phyloP scores from a whole-genome alignment of 225 moss, liverwort and hornwort species.

The Asterella californica region DNA sequence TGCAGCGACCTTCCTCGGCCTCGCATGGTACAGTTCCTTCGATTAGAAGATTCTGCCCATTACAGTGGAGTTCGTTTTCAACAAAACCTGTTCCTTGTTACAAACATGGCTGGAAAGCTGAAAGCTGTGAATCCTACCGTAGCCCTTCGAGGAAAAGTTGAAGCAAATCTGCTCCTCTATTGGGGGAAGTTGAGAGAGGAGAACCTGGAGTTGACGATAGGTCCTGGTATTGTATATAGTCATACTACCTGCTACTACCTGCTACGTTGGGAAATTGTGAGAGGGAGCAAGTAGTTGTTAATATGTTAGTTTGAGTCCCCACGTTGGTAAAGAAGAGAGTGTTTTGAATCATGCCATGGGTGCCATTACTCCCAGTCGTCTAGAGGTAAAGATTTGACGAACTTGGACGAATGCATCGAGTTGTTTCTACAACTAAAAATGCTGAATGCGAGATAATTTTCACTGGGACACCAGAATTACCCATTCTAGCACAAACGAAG shows the following conservation, averaged over 20 bases:
- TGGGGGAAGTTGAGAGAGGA: background rate
- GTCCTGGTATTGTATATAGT: constrained; percentile 38
- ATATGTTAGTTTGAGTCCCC: constrained; percentile 65
- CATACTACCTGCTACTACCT: constrained; percentile 38
- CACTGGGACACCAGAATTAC: background rate
- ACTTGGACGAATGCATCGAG: constrained; percentile 40
- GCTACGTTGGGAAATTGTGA: constrained; percentile 2
- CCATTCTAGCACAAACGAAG: too few relatives aligned
- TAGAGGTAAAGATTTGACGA: constrained; percentile 25
- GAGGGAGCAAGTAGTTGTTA: constrained; percentile 49
- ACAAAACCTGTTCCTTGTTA: background rate
- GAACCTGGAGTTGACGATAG: constrained; percentile 42
- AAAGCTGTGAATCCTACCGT: too few relatives aligned
- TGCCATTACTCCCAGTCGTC: constrained; percentile 29
- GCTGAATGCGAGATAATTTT: background rate
- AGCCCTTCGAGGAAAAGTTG: too few relatives aligned
- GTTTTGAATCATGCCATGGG: constrained; percentile 35
- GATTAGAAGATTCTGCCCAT: background rate
- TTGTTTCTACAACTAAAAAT: constrained; percentile 32
- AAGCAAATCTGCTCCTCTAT: too few relatives aligned
- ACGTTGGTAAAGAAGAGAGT: constrained; percentile 47
- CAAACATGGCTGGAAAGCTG: background rate
- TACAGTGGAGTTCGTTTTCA: background rate
- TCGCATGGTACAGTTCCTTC: constrained; percentile 50
- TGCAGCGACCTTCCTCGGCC: constrained; percentile 50